Evolutionary conservation across 2,329 filamentous ascomycete species (phyloP).

Genomic region (Cryphonectria naterciae): DNA sequence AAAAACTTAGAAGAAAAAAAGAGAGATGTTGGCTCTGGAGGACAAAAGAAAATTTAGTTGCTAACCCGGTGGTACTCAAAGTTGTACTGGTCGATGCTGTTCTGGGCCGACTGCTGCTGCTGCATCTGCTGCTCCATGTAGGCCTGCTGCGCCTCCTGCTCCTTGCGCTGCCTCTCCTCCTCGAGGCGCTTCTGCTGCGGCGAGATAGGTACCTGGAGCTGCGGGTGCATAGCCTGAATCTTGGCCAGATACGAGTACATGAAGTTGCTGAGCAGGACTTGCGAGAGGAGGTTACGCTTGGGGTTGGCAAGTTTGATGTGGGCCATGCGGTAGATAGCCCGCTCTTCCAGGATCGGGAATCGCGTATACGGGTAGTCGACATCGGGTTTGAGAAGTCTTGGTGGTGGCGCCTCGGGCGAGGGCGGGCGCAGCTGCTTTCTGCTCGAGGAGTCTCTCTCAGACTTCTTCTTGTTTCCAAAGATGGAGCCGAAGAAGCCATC

Average conservation of each 20-base stretch:
- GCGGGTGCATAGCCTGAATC: constrained; percentile 97
- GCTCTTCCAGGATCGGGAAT: constrained; percentile 92
- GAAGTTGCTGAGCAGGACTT: constrained; percentile 96
- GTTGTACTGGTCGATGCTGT: constrained; percentile 36
- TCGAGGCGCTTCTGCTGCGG: constrained; percentile 55
- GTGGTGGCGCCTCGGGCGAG: constrained; percentile 74
- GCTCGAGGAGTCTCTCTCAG: constrained; percentile 71
- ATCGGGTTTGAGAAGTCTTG: constrained; percentile 77
- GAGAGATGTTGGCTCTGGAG: not conserved
- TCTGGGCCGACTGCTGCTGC: constrained; percentile 37
- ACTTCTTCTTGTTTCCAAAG: constrained; percentile 90
- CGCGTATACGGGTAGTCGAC: constrained; percentile 96
- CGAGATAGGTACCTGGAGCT: constrained; percentile 87
- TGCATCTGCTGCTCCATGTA: constrained; percentile 49
- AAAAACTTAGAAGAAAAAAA: not conserved
- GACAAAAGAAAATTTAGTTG: not conserved
- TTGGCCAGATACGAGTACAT: constrained; percentile 99
- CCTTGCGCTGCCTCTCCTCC: constrained; percentile 55
- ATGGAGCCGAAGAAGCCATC: constrained; percentile 92
- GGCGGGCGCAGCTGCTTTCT: constrained; percentile 79
- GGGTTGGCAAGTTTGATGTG: constrained; percentile 99
- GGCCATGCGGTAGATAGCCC: constrained; percentile 97
- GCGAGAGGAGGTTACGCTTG: constrained; percentile 85
- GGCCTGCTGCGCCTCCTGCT: constrained; percentile 47
- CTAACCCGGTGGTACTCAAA: constrained; percentile 44